Percentiles rank a stretch among this genome's conserved stretches.
phyloP scores from a whole-genome alignment of 2,329 filamentous ascomycete species.

The Colletotrichum sansevieriae region DNA sequence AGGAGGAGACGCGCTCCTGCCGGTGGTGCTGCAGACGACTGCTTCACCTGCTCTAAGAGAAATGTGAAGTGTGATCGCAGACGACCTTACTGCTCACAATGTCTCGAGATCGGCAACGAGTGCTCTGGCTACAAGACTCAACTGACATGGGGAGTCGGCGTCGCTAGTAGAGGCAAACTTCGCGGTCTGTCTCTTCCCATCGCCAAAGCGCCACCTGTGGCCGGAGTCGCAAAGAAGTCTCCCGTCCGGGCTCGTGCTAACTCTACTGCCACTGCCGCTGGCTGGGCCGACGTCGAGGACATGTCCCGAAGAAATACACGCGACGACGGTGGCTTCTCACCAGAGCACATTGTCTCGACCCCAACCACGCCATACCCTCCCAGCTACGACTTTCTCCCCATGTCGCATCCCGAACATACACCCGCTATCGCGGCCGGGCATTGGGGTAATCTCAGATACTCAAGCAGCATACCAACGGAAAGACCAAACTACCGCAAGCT shows the following conservation, averaged over 20 bases:
- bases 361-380: constrained; percentile 56
- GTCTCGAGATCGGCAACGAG: constrained; percentile 89
- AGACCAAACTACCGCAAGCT: constrained; percentile 61
- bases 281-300: constrained; percentile 57
- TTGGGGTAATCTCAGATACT: constrained; percentile 64
- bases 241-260: constrained; percentile 59
- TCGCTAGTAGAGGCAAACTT: constrained; percentile 94
- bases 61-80: constrained; percentile 89
- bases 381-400: constrained; percentile 65
- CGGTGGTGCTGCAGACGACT: constrained; percentile 92
- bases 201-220: constrained; percentile 70
- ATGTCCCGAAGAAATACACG: constrained; percentile 50
- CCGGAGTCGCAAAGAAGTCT: constrained; percentile 63
- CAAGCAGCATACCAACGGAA: constrained; percentile 55
- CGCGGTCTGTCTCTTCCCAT: constrained; percentile 85
- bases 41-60: constrained; percentile 91
- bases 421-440: constrained; percentile 53
- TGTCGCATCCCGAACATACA: constrained; percentile 61
- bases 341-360: constrained; percentile 58
- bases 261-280: constrained; percentile 55
- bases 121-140: constrained; percentile 98
- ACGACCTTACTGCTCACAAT: constrained; percentile 94
- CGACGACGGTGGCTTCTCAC: constrained; percentile 54
- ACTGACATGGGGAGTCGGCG: constrained; percentile 95
- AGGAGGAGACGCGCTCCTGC: constrained; percentile 89